Base-by-base conservation (phyloP, 108 stramenopile genomes). In the Fistulifera pelliculosa region DNA sequence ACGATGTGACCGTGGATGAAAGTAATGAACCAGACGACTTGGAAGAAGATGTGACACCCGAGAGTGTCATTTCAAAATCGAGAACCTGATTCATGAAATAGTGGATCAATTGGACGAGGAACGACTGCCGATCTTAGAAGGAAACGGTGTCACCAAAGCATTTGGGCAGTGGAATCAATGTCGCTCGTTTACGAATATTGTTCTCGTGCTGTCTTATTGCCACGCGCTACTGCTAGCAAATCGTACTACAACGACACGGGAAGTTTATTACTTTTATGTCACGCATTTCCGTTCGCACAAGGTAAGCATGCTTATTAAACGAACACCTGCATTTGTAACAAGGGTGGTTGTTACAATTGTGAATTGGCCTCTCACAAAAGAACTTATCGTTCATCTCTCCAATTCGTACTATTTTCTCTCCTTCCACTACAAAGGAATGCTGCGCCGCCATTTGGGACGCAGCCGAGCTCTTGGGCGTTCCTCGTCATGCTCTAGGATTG, bases 201-300 rank as follows among this genome's bases (percentile, higher is more conserved):
- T 70, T 21, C 52, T 83, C 7, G 79, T 90, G 13, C 64, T 83
- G 25, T 65, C 66, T 17, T 90, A 68, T 59, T 70, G 82, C 44
- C 82, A 90, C 39, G 28, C 56, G 13, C 73, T 90, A 0, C 58
- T 90, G 39, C 47, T 65, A 12, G 61, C 69, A 15, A 66, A 72
- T 41, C 63, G 75, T 12, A 87, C 87, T 15, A 82, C 87, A 5
- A 87, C 87, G 10, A 86, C 73, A 14, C 67, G 90, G 47, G 90
- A 93, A 73, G 80, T 93, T 5, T 88, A 86, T 57, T 93, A 93
- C 50, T 72, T 69, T 39, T 85, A 79, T 55, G 85, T 93, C 21
- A 93, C 86, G 10, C 83, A 88, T 59, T 93, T 88, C 65, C 66
- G 80, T 12, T 66, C 57, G 53, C 91, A 93, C 62, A 54, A 35